These are phyloP conservation scores for Ascochyta clinopodiicola DNA, from an alignment of 2,329 filamentous ascomycete species.

Conservation along the genomic window DNA sequence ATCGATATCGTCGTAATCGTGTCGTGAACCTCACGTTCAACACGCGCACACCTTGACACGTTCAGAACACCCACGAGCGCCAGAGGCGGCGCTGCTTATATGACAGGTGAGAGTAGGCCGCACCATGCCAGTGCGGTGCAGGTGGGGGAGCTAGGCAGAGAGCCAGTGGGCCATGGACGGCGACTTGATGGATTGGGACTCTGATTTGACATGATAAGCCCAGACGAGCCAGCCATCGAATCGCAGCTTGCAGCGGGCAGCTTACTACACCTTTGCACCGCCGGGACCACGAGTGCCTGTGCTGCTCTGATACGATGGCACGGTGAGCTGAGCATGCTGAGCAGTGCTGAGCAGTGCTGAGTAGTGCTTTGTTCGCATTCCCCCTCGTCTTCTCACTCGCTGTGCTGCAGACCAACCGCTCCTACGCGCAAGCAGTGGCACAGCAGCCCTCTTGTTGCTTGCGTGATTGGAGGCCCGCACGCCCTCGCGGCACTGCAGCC, in stretches of 20 bases:
- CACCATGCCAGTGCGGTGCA: slow-evolving; percentile 8
- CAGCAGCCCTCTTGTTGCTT: not conserved
- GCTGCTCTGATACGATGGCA: not conserved
- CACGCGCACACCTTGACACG: too few relatives aligned
- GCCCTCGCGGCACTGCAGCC: slow-evolving; percentile 8
- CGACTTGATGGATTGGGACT: slow-evolving; percentile 35
- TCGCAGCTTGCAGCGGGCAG: slow-evolving; percentile 9
- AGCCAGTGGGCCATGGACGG: slow-evolving; percentile 48
- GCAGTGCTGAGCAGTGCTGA: not conserved
- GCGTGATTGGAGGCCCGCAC: not conserved
- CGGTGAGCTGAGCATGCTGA: too few relatives aligned
- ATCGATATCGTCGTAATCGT: slow-evolving; percentile 16
- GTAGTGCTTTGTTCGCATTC: slow-evolving; percentile 2
- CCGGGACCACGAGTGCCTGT: slow-evolving; percentile 3
- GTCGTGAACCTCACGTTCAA: not conserved
- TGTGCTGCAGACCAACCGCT: slow-evolving; percentile 4
- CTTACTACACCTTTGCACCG: not conserved
- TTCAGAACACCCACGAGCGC: not conserved
- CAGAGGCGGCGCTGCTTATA: slow-evolving; percentile 16
- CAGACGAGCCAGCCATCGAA: not conserved
- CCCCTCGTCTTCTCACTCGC: not conserved
- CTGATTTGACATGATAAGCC: slow-evolving; percentile 10
- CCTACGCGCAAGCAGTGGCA: slow-evolving; percentile 22
- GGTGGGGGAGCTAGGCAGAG: slow-evolving; percentile 33
- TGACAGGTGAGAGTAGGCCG: slow-evolving; percentile 2